Conservation (phyloP, 352 stramenopile species). For the Elongisporangium anandrum region DNA sequence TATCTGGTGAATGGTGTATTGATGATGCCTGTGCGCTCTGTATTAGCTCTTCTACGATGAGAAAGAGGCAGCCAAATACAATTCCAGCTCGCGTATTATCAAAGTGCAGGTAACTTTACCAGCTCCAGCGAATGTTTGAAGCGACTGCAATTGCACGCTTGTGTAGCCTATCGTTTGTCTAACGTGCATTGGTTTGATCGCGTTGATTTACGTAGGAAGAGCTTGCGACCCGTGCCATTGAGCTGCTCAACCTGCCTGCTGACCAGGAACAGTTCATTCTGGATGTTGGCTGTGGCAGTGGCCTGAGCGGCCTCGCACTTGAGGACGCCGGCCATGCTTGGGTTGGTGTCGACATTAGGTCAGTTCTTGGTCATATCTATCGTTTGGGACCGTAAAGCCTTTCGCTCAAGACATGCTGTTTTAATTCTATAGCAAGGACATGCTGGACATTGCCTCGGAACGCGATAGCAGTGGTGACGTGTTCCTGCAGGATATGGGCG, state of each 20-base stretch:
- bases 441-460: slow-evolving; percentile 98
- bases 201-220: slow-evolving; percentile 52
- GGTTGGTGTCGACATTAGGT: slow-evolving; percentile 97
- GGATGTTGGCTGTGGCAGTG: slow-evolving; percentile 96
- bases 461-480: slow-evolving; percentile 86
- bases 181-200: neutral
- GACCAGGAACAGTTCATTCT: slow-evolving; percentile 90
- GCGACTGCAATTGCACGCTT: neutral
- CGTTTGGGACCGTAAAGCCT: neutral
- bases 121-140: neutral
- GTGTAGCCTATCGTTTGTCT: neutral
- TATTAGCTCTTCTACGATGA: slow-evolving; percentile 90
- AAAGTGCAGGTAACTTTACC: slow-evolving; percentile 79
- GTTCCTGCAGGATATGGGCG: slow-evolving; percentile 97
- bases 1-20: neutral
- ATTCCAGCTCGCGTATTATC: slow-evolving; percentile 89
- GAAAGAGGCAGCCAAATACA: slow-evolving; percentile 92
- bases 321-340: slow-evolving; percentile 94
- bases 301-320: slow-evolving; percentile 92
- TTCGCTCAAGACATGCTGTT: neutral
- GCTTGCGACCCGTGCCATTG: slow-evolving; percentile 95
- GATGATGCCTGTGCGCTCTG: slow-evolving; percentile 1
- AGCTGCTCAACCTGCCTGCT: slow-evolving; percentile 94
- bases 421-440: slow-evolving; percentile 75
- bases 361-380: neutral